A percentile compares a stretch with the other conserved stretches of the same genome.
phyloP scores from a whole-genome alignment of 225 moss, liverwort and hornwort genomes.

The Pseudisothecium myosuroides region DNA sequence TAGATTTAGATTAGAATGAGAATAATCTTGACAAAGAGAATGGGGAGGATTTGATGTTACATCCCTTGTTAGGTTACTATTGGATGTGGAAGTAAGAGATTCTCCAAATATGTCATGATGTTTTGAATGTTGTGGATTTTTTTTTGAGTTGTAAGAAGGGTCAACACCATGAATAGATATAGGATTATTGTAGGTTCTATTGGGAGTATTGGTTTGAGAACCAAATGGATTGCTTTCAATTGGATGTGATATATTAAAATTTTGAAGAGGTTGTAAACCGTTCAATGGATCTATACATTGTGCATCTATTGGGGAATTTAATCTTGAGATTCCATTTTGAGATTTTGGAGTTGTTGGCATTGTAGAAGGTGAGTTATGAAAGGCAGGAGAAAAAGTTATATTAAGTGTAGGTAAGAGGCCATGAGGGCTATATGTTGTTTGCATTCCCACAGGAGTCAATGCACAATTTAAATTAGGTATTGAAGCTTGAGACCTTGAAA shows the following conservation, averaged over 20 bases:
- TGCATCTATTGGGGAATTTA: background rate
- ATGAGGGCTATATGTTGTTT: background rate
- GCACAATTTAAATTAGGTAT: background rate
- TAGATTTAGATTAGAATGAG: background rate
- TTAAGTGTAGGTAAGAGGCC: background rate
- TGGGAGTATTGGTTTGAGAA: background rate
- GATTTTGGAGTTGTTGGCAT: constrained; percentile 2
- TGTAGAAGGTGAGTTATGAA: background rate
- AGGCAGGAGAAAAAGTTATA: background rate
- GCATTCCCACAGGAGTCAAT: background rate
- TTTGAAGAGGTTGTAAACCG: background rate
- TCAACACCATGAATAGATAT: background rate
- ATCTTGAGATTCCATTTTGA: background rate
- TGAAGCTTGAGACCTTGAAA: background rate
- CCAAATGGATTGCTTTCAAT: background rate
- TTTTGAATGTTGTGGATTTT: background rate
- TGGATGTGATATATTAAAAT: background rate
- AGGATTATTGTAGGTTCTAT: background rate
- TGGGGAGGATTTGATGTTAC: background rate
- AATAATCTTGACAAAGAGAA: background rate
- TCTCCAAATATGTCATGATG: background rate
- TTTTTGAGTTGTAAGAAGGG: background rate
- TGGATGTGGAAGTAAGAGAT: background rate
- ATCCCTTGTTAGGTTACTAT: background rate
- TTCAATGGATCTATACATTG: background rate